A percentile compares a stretch with the other conserved stretches of the same genome.
phyloP scores from a whole-genome alignment of 2,329 filamentous ascomycete species.

The Aspergillus flavus region DNA sequence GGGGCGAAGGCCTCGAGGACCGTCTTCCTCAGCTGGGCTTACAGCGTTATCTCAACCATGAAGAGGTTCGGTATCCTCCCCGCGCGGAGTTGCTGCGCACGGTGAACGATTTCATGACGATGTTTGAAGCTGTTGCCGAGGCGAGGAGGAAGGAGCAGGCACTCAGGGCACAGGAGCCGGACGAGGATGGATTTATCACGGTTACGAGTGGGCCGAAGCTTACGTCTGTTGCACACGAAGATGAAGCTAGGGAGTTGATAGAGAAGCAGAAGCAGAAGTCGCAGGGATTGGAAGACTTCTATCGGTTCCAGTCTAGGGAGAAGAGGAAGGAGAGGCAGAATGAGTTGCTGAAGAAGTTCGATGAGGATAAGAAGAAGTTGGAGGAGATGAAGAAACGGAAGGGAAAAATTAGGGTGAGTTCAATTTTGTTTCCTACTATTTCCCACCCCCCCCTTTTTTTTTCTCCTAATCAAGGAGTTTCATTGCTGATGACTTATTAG shows the following conservation, averaged over 20 bases:
- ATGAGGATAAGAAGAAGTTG: slow-evolving; percentile 74
- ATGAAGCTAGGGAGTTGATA: slow-evolving; percentile 65
- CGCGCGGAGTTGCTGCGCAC: slow-evolving; percentile 67
- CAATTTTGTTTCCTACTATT: background rate
- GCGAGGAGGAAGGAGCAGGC: slow-evolving; percentile 64
- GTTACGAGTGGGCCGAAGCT: slow-evolving; percentile 77
- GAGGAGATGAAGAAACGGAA: slow-evolving; percentile 69
- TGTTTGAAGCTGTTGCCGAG: slow-evolving; percentile 71
- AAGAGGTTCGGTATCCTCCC: slow-evolving; percentile 71
- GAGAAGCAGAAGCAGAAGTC: slow-evolving; percentile 65
- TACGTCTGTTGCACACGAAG: slow-evolving; percentile 71
- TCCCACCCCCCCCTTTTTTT: background rate
- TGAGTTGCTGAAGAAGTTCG: slow-evolving; percentile 70
- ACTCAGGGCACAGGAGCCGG: slow-evolving; percentile 73
- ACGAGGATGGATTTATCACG: slow-evolving; percentile 94
- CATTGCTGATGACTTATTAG: slow-evolving; percentile 23
- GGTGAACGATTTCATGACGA: slow-evolving; percentile 82
- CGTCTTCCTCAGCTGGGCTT: slow-evolving; percentile 61
- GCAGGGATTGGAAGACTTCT: slow-evolving; percentile 72
- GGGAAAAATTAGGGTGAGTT: slow-evolving; percentile 58
- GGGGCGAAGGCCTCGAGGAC: slow-evolving; percentile 66
- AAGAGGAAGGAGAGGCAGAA: slow-evolving; percentile 74
- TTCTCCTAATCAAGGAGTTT: background rate
- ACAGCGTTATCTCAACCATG: slow-evolving; percentile 62
- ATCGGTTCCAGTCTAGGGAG: slow-evolving; percentile 81